phyloP scores from a whole-genome alignment of 176 grass and related monocot species.

The Zoysia japonica region DNA sequence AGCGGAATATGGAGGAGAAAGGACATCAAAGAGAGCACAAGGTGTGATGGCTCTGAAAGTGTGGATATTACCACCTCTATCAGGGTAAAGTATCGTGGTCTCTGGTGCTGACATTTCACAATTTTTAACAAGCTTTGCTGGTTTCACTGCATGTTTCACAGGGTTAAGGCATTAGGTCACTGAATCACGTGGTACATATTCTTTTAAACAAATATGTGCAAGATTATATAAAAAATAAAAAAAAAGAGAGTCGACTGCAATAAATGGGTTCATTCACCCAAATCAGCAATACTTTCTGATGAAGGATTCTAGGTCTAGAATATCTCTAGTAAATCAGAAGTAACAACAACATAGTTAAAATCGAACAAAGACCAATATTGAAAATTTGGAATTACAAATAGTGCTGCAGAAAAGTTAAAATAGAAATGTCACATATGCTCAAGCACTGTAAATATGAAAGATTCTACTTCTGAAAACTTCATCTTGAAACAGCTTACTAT shows the following conservation, averaged over 20 bases:
- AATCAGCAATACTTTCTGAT: neutral
- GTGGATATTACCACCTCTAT: constrained; percentile 87
- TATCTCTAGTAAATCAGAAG: neutral
- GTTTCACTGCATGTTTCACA: constrained; percentile 49
- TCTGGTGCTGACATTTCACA: constrained; percentile 79
- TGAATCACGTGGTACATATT: constrained; percentile 10
- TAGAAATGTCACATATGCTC: too few relatives aligned
- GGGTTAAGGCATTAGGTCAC: constrained; percentile 12
- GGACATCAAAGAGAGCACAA: constrained; percentile 93
- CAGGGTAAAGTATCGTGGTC: constrained; percentile 82
- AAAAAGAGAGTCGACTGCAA: neutral
- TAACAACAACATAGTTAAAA: neutral
- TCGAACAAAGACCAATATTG: neutral
- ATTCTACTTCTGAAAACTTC: too few relatives aligned
- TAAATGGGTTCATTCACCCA: neutral
- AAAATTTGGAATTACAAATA: too few relatives aligned
- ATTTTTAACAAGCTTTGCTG: constrained; percentile 73
- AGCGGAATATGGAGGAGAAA: constrained; percentile 87
- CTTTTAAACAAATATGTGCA: neutral
- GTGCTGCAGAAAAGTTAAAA: too few relatives aligned
- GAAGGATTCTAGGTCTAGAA: neutral
- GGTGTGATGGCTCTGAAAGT: constrained; percentile 91
- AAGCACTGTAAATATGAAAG: too few relatives aligned
- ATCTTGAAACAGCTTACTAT: too few relatives aligned
- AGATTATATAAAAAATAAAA: constrained; percentile 20